These are phyloP conservation scores for Thermoascus crustaceus DNA, from an alignment of 2,329 filamentous ascomycete genomes.

Conservation along the genomic window DNA sequence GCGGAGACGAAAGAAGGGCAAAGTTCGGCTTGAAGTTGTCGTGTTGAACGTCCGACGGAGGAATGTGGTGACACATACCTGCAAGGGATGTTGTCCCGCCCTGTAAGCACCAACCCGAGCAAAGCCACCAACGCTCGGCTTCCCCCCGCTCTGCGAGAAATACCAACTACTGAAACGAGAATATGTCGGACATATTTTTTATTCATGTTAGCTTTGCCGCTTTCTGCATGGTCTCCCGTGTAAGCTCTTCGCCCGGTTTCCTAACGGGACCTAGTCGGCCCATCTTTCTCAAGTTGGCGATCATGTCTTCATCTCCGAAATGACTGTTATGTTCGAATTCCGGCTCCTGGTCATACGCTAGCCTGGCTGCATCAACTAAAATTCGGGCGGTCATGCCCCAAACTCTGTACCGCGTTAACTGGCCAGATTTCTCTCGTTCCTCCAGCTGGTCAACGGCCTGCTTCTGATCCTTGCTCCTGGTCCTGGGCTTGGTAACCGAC, in stretches of 20 bases:
- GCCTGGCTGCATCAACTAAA: conserved; percentile 74
- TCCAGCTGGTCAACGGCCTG: conserved; percentile 32
- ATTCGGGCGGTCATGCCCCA: conserved; percentile 95
- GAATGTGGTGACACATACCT: conserved; percentile 15
- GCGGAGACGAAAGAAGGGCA: not conserved
- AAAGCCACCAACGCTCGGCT: conserved; percentile 1
- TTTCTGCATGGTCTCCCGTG: conserved; percentile 42
- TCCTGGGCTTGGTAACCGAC: conserved; percentile 54
- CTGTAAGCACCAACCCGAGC: not conserved
- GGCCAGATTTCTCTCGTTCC: conserved; percentile 40
- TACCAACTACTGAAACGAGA: conserved; percentile 3
- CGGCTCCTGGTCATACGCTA: conserved; percentile 75
- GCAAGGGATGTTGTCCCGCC: conserved; percentile 13
- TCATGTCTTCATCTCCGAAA: conserved; percentile 60
- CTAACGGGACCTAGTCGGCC: conserved; percentile 48
- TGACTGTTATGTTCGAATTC: conserved; percentile 68
- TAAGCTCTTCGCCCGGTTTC: conserved; percentile 45
- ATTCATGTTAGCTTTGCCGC: conserved; percentile 38
- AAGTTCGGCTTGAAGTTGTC: too few relatives aligned
- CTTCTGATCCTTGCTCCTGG: conserved; percentile 35
- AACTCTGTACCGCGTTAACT: conserved; percentile 62
- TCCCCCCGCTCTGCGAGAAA: conserved; percentile 5
- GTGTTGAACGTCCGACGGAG: too few relatives aligned
- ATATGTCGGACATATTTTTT: conserved; percentile 3
- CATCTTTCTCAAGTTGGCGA: conserved; percentile 47